phyloP scores from a whole-genome alignment of 192 early-diverging fungal genomes.

The Chytriomyces sp. region DNA sequence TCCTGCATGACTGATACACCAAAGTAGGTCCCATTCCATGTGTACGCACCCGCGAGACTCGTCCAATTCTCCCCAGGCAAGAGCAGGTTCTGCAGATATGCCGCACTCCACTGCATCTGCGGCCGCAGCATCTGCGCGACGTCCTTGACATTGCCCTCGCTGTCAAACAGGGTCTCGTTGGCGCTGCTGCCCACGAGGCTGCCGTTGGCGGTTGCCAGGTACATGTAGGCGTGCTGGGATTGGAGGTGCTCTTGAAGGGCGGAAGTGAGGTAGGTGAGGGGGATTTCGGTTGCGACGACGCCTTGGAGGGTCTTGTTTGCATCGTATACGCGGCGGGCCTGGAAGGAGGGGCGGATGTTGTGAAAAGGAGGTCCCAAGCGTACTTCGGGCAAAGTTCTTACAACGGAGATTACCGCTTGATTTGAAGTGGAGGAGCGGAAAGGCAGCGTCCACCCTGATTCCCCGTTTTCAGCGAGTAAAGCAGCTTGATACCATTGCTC shows the following conservation, averaged over 20 bases:
- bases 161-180: background rate
- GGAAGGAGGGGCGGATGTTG: background rate
- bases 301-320: background rate
- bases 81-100: background rate
- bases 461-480: too few species aligned
- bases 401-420: background rate
- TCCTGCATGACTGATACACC: background rate
- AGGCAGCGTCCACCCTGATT: background rate
- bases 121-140: too few species aligned
- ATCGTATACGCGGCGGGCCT: background rate
- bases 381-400: too few species aligned
- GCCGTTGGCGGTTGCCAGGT: background rate
- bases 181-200: background rate
- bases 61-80: background rate
- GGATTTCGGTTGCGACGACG: background rate
- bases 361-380: background rate
- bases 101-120: background rate
- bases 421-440: background rate
- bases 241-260: background rate
- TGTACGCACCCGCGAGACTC: background rate
- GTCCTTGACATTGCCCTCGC: background rate
- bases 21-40: background rate
- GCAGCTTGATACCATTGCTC: too few species aligned
- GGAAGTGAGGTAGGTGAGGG: background rate
- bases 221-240: background rate